phyloP scores from a whole-genome alignment of 2,329 filamentous ascomycete genomes.

The Colletotrichum gloeosporioides region DNA sequence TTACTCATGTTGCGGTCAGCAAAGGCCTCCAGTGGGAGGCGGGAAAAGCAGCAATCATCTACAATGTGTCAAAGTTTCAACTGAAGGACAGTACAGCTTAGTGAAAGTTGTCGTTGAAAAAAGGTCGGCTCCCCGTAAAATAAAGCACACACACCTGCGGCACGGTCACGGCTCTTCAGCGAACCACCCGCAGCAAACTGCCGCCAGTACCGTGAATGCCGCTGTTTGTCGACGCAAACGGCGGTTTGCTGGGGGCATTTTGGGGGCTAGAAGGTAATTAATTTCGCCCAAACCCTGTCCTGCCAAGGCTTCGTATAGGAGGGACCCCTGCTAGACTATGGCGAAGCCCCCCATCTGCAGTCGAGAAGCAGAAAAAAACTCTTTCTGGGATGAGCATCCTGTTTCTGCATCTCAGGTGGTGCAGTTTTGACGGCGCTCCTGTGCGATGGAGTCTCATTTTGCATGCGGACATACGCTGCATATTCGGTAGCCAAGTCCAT shows the following conservation, averaged over 20 bases:
- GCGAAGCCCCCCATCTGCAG: neutral
- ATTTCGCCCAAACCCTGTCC: neutral
- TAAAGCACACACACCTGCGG: neutral
- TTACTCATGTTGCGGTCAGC: neutral
- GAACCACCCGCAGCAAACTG: neutral
- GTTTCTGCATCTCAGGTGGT: neutral
- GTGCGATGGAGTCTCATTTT: neutral
- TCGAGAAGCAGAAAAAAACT: neutral
- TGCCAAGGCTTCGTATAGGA: neutral
- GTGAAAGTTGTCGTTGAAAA: neutral
- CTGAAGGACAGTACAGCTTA: neutral
- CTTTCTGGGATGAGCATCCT: neutral
- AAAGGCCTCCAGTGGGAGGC: neutral
- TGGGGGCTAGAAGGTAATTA: neutral
- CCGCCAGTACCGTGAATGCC: neutral
- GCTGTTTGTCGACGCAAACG: constrained; percentile 2
- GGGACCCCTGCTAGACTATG: neutral
- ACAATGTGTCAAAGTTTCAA: neutral
- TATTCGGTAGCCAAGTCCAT: neutral
- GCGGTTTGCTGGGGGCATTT: neutral
- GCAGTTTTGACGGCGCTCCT: neutral
- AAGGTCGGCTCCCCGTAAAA: neutral
- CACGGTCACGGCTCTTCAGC: neutral
- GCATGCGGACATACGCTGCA: neutral
- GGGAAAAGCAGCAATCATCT: fast-evolving